phyloP scores from a whole-genome alignment of 352 stramenopile species.

The Phytophthora quininea region DNA sequence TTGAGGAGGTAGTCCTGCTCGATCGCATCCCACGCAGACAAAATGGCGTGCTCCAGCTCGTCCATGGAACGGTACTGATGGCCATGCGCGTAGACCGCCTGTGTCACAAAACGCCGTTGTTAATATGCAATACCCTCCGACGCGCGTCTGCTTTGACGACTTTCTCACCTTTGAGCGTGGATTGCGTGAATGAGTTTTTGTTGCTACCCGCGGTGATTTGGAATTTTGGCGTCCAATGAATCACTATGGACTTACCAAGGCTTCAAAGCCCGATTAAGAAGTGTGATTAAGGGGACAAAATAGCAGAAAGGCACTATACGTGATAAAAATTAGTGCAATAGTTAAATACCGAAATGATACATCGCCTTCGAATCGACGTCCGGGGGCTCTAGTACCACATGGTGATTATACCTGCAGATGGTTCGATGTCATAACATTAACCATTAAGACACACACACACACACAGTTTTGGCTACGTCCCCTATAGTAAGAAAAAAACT shows the following conservation, averaged over 20 bases:
- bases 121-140: no score
- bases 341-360: no score
- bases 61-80: neutral
- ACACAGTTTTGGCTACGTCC: no score
- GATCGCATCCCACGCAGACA: neutral
- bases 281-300: neutral
- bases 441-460: no score
- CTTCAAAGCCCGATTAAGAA: neutral
- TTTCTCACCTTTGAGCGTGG: neutral
- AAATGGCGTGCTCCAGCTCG: conserved; percentile 1
- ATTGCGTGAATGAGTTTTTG: no score
- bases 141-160: neutral
- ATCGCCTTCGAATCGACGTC: no score
- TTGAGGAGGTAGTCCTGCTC: conserved; percentile 7
- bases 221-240: neutral
- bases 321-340: no score
- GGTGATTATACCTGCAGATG: no score
- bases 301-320: neutral
- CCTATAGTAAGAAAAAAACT: no score
- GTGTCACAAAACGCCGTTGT: neutral
- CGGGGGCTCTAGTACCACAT: no score
- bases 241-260: neutral
- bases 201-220: no score
- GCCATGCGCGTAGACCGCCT: conserved; percentile 5
- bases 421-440: no score